Evolutionary conservation across 176 grass and related monocot species (phyloP).

Genomic region (Triticum turgidum): DNA sequence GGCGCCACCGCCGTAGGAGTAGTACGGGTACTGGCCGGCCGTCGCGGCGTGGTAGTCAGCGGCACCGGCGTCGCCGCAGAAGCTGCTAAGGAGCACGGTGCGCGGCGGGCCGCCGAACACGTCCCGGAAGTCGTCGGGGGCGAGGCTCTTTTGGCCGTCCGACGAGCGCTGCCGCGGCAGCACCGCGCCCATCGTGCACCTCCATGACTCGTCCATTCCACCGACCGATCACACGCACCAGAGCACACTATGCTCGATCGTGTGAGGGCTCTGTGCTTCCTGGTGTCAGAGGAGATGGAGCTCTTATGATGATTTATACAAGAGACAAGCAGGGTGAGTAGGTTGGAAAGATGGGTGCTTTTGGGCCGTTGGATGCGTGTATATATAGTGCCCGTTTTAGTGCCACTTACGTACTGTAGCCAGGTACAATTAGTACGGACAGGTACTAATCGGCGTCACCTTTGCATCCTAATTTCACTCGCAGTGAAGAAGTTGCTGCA

Average conservation of each 20-base stretch:
- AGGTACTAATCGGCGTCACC: constrained; percentile 26
- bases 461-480: not conserved
- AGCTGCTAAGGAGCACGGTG: constrained; percentile 75
- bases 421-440: constrained; percentile 42
- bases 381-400: constrained; percentile 20
- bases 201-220: constrained; percentile 79
- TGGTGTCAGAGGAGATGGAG: constrained; percentile 17
- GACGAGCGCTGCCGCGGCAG: constrained; percentile 46
- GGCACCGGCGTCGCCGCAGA: constrained; percentile 38
- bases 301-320: constrained; percentile 26
- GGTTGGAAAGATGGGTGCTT: constrained; percentile 35
- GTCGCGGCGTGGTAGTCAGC: constrained; percentile 12
- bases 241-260: not conserved
- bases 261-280: constrained; percentile 26
- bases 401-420: not conserved
- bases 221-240: not conserved
- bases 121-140: constrained; percentile 68
- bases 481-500: not conserved
- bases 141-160: constrained; percentile 33
- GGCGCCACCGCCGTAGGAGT: not conserved
- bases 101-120: constrained; percentile 89
- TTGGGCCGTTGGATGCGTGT: constrained; percentile 33
- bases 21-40: constrained; percentile 10
- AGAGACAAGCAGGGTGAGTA: constrained; percentile 17
- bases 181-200: constrained; percentile 56